Evolutionary conservation across 805 yeast genomes (phyloP), one percentile per base, ranked within the genome.

Genomic region (Candida taoyuanica): DNA sequence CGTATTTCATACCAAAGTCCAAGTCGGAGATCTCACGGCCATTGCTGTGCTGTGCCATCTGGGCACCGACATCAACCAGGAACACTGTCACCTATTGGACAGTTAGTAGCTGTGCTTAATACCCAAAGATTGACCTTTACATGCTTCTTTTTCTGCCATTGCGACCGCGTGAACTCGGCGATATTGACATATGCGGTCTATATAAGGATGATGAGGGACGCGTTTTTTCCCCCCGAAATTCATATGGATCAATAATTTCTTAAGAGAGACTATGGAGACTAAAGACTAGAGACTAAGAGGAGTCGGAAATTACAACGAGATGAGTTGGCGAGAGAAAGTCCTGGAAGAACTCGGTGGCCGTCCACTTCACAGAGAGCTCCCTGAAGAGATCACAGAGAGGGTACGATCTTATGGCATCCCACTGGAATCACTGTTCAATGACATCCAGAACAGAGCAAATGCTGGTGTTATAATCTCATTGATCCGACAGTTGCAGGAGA

Each of bases 51-150:
- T 50, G 36, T 35, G 59, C 59, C 75, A 71, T 60, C 14, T 62
- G 48, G 26, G 64, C 62, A 9, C 74, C 67, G 12, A 70, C 58
- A 52, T 79, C 85, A 13, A 75, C 64, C 8, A 77, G 62, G 46
- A 71, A 75, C 2, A 64, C 58, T 0, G 78, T 71, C 23, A 60
- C 52, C 64, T 63, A 13, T 3, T 18, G 25, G n/a, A 2, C 4
- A 7, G 14, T 15, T 17, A 34, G 34, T 26, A 12, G 14, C 18
- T 28, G 16, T 12, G 11, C 14, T 14, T 12, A 36, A 38, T 33
- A n/a, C n/a, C n/a, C n/a, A n/a, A n/a, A n/a, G n/a, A n/a, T n/a
- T n/a, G n/a, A n/a, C n/a, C n/a, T n/a, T 14, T 16, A 23, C 50
- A 12, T 27, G 61, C 59, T 37, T 67, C 72, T 49, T 68, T 61